phyloP scores from a whole-genome alignment of 2,329 filamentous ascomycete species.

The Ascochyta rabiei region DNA sequence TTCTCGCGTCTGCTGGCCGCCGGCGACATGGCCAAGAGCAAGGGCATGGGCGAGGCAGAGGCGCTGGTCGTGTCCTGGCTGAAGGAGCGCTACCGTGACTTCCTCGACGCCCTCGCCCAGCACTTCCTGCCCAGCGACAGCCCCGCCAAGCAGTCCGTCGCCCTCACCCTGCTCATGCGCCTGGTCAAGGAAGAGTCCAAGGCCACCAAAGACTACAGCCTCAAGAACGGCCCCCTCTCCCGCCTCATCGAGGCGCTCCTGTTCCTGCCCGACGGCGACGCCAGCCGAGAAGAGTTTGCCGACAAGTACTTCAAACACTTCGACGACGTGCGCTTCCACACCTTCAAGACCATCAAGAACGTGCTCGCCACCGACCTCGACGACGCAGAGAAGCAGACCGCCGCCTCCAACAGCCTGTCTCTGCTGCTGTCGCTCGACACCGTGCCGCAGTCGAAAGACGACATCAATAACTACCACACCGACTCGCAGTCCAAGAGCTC shows the following conservation, averaged over 20 bases:
- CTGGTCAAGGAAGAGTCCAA: constrained; percentile 75
- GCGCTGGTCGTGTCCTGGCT: constrained; percentile 78
- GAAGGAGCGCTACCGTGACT: constrained; percentile 74
- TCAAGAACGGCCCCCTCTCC: constrained; percentile 71
- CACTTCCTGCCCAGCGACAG: constrained; percentile 65
- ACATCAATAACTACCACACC: constrained; percentile 73
- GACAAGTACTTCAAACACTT: constrained; percentile 79
- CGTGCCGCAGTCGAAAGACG: constrained; percentile 69
- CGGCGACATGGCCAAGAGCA: constrained; percentile 71
- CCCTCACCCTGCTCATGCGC: constrained; percentile 80
- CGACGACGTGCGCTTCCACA: constrained; percentile 85
- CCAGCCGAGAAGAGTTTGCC: constrained; percentile 73
- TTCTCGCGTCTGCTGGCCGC: constrained; percentile 81
- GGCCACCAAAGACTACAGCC: constrained; percentile 60
- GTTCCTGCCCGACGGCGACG: constrained; percentile 60
- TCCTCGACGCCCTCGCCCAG: constrained; percentile 65
- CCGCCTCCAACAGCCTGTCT: constrained; percentile 61
- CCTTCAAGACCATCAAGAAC: constrained; percentile 75
- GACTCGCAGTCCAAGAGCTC: constrained; percentile 68
- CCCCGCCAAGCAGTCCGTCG: constrained; percentile 68
- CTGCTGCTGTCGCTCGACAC: constrained; percentile 71
- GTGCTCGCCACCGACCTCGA: constrained; percentile 41
- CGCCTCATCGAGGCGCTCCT: constrained; percentile 69
- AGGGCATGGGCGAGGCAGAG: constrained; percentile 73
- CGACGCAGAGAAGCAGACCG: constrained; percentile 26